A percentile compares a stretch with the other conserved stretches of the same genome.
Conservation (phyloP, 1,284 basidiomycete species). For the Sanguinoderma infundibulare region DNA sequence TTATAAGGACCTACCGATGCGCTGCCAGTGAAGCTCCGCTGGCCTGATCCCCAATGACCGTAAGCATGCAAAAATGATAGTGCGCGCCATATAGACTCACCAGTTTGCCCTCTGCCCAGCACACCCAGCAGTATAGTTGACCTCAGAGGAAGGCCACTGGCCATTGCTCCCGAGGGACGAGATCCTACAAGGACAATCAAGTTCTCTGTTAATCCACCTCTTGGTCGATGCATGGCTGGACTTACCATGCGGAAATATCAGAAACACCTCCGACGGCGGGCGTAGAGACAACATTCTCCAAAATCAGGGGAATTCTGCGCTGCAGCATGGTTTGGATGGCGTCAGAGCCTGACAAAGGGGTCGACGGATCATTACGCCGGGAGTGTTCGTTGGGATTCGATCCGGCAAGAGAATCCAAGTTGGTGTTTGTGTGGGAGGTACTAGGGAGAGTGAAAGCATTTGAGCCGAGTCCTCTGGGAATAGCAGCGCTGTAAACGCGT, state of each 20-base stretch:
- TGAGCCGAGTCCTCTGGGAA: too few species aligned
- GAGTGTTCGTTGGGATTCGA: not conserved
- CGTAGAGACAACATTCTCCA: not conserved
- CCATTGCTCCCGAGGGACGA: constrained; percentile 50
- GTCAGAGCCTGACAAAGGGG: constrained; percentile 4
- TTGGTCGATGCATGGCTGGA: not conserved
- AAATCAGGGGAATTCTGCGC: constrained; percentile 12
- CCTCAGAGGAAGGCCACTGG: constrained; percentile 56
- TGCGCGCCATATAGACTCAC: constrained; percentile 30
- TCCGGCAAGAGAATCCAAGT: too few species aligned
- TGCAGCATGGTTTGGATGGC: constrained; percentile 22
- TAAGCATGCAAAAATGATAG: not conserved
- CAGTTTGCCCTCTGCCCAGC: constrained; percentile 64
- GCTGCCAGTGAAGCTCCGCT: constrained; percentile 62
- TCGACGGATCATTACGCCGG: not conserved
- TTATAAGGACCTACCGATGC: constrained; percentile 52
- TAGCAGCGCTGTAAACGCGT: too few species aligned
- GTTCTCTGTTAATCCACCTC: not conserved
- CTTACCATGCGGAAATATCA: constrained; percentile 25
- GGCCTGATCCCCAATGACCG: constrained; percentile 38
- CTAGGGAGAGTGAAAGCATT: too few species aligned
- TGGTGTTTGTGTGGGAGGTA: too few species aligned
- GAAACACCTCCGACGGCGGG: constrained; percentile 13
- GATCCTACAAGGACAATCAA: too few species aligned
- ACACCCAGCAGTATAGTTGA: constrained; percentile 66